Percentiles rank a stretch among this genome's conserved stretches.
Evolutionary conservation across 2,329 filamentous ascomycete genomes (phyloP).

Genomic region (Trichoderma lentiforme): DNA sequence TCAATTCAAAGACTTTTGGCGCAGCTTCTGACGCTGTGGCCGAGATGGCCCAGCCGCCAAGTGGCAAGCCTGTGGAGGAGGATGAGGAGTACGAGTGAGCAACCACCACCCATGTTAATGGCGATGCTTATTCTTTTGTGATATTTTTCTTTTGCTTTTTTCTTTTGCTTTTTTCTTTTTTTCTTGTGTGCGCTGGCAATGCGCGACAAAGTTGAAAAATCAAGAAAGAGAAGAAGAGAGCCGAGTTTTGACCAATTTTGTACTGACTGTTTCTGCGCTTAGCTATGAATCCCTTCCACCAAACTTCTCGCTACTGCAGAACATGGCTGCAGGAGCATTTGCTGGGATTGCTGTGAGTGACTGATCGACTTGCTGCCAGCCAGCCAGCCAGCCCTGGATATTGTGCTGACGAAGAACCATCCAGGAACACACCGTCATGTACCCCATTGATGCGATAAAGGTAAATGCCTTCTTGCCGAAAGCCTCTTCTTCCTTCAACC

Average conservation of each 20-base stretch:
- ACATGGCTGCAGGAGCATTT: conserved; percentile 95
- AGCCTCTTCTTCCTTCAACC: neutral
- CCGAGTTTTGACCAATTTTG: neutral
- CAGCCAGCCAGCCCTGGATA: neutral
- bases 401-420: conserved; percentile 21
- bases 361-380: conserved; percentile 30
- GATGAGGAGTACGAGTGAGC: conserved; percentile 59
- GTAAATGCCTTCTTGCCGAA: conserved; percentile 44
- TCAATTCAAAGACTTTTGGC: conserved; percentile 59
- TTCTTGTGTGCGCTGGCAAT: neutral
- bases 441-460: conserved; percentile 97
- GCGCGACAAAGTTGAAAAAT: neutral
- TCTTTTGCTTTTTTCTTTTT: neutral
- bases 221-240: neutral
- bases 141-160: neutral
- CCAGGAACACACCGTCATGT: conserved; percentile 98
- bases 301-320: conserved; percentile 89
- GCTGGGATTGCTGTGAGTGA: conserved; percentile 83
- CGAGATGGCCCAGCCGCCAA: conserved; percentile 68
- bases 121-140: neutral
- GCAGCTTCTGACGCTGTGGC: conserved; percentile 64
- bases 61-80: conserved; percentile 50
- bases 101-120: neutral
- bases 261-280: neutral
- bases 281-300: conserved; percentile 91